Base-by-base conservation (phyloP, 2,329 filamentous ascomycete genomes). In the Epichloe baconii region DNA sequence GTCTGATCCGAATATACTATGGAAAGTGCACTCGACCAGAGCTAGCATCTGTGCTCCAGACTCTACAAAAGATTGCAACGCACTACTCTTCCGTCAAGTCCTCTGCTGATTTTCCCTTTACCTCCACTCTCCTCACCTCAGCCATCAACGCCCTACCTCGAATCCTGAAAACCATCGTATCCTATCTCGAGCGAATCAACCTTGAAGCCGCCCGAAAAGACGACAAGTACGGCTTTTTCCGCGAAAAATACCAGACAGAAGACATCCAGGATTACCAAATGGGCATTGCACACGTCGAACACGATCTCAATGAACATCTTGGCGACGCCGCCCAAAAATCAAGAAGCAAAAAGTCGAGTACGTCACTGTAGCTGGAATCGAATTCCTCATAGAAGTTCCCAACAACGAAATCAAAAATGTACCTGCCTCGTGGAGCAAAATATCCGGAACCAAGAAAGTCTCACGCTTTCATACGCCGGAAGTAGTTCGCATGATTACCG, bases 381-480 rank as follows among this genome's bases (percentile, higher is more conserved):
- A 97, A 64, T 98, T 88, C 63, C 79, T 98, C 19, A 87, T 98
- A 60, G 93, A 97, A 68, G 85, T 98, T 5, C 77, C 86, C 57
- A 96, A 95, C 66, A 67, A 77, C 1, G 80, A 88, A 50, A 76
- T 96, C 54, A 93, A 89, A 64, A 81, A 84, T 52, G 88, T 98
- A 0, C 93, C 93, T 0, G 91, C 93, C 4, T 94, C 88, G 0
- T 98, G 93, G 93, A 76, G 79, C 56, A 97, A 98, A 68, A 87
- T 97, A 60, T 94, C 86, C 52, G 90, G 91, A 47, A 98, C 93
- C 6, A 97, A 97, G 67, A 88, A 88, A 60, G 71, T 90, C 5
- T 90, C 88, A 0, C 83, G 93, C 53, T 98, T 97, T 66, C 93
- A 98, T 68, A 93, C 93, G 0, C 93, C 93, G 4, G 85, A 95